Evolutionary conservation across 148 eudicot genomes (phyloP), one percentile per base, ranked within the genome.

Genomic region (Camellia granthamiana): DNA sequence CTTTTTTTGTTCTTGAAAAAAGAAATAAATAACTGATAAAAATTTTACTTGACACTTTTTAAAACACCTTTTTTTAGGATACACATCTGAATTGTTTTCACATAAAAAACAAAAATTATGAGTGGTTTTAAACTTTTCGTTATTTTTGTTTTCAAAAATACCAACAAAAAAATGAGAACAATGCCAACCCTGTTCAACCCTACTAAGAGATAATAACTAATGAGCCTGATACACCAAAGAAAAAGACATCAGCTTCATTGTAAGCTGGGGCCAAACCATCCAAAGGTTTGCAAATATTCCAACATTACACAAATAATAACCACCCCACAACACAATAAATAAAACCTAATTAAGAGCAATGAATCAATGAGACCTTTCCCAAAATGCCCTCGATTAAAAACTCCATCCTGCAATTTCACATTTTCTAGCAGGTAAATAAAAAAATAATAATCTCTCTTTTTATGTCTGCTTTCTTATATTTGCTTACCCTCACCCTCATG

Each of bases 401-500:
- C 1, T 49, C 30, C 56, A 14, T 72, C 82, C 72, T 52, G 81
- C 16, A 67, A 54, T 18, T 59, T 74, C 14, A 8, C 5, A 56
- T 38, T 42, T 56, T 38, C 44, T 0, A 74, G 23, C 47, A 69
- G 69, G 46, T 75, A 73, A 58, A 60, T 62, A 59, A n/a, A 9
- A 73, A 58, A 60, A 69, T 59, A n/a, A 38, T 2, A 30, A 30
- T 30, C 38, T 30, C 30, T 42, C 55, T 72, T 18, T 14, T 58
- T 77, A 18, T 10, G 15, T 5, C 30, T 3, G 30, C 51, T n/a
- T 49, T 71, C 38, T 81, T 83, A 90, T 86, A 82, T 85, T 81
- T 84, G 80, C 85, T 93, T 90, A 80, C 68, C 66, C 38, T 86
- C 86, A 15, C 44, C 81, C 72, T 75, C 90, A 79, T 76, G 81